Conservation (phyloP, 2,329 filamentous ascomycete genomes). For the Cladosporium sp. region DNA sequence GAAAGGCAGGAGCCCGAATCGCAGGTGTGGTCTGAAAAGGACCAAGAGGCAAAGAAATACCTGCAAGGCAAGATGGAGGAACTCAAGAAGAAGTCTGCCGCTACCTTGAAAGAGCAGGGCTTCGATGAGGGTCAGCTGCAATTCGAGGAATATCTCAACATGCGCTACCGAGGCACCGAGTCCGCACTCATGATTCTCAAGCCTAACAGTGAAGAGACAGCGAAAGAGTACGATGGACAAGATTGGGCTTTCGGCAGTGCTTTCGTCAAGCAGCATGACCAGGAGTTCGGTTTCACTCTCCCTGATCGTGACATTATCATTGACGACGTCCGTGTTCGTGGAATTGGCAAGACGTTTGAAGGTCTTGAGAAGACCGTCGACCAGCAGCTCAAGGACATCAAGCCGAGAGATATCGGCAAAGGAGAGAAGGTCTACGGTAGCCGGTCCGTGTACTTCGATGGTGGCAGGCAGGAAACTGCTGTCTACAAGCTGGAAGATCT, state of each 20-base stretch:
- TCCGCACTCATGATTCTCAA: slow-evolving; percentile 87
- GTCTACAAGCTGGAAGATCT: slow-evolving; percentile 80
- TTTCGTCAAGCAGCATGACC: slow-evolving; percentile 81
- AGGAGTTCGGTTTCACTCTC: slow-evolving; percentile 89
- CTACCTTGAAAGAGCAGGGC: slow-evolving; percentile 69
- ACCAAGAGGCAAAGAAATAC: slow-evolving; percentile 54
- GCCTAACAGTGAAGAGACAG: slow-evolving; percentile 59
- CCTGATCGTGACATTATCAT: slow-evolving; percentile 83
- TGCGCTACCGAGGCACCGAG: slow-evolving; percentile 87
- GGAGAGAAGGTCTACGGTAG: slow-evolving; percentile 62
- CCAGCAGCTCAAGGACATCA: slow-evolving; percentile 70
- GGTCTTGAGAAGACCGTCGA: slow-evolving; percentile 78
- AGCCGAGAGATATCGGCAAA: slow-evolving; percentile 52
- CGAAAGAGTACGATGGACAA: slow-evolving; percentile 57
- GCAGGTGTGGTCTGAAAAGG: slow-evolving; percentile 54
- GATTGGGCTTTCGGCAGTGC: slow-evolving; percentile 80
- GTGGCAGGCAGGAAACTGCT: slow-evolving; percentile 70
- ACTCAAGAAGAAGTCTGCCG: slow-evolving; percentile 69
- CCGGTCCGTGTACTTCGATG: slow-evolving; percentile 77
- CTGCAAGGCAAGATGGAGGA: slow-evolving; percentile 72
- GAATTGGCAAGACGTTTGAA: slow-evolving; percentile 84
- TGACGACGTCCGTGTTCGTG: slow-evolving; percentile 82
- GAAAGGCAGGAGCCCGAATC: slow-evolving; percentile 77
- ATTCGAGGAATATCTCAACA: slow-evolving; percentile 91
- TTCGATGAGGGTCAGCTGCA: slow-evolving; percentile 70